A percentile compares a stretch with the other conserved stretches of the same genome.
phyloP scores from a whole-genome alignment of 345 rosid species.

The Populus nigra region DNA sequence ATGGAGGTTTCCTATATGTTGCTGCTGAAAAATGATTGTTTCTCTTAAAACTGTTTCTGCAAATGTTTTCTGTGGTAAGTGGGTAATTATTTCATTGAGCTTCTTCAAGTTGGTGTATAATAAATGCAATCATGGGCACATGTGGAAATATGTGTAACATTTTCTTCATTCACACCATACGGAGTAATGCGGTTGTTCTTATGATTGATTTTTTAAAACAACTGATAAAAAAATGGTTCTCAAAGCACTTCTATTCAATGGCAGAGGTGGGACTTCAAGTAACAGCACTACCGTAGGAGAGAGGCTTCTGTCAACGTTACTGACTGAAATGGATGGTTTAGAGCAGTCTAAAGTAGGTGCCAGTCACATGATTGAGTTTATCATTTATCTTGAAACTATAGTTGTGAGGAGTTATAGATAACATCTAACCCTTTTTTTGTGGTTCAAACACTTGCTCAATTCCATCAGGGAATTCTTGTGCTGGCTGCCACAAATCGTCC shows the following conservation, averaged over 20 bases:
- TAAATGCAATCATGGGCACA: background rate
- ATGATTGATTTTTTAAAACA: background rate
- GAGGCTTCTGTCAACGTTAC: conserved; percentile 84
- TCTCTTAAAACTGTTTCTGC: no score
- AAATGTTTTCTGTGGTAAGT: no score
- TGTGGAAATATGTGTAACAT: background rate
- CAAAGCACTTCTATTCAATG: conserved; percentile 11
- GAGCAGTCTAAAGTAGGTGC: conserved; percentile 72
- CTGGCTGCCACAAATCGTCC: conserved; percentile 95
- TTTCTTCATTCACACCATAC: background rate
- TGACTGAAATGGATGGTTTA: conserved; percentile 97
- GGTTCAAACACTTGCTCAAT: background rate
- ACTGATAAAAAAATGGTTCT: background rate
- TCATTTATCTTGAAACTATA: background rate
- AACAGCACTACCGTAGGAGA: conserved; percentile 67
- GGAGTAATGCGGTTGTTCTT: background rate
- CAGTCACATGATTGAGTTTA: background rate
- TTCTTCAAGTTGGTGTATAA: background rate
- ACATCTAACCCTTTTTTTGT: background rate
- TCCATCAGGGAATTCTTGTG: conserved; percentile 74
- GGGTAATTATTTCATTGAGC: background rate
- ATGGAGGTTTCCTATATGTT: background rate
- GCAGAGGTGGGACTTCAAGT: conserved; percentile 73
- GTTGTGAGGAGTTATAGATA: background rate
- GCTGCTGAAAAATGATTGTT: background rate